Percentiles rank a stretch among this genome's conserved stretches.
These are phyloP conservation scores for Neospora caninum DNA, from an alignment of 169 alveolate genomes.

Conservation along the genomic window DNA sequence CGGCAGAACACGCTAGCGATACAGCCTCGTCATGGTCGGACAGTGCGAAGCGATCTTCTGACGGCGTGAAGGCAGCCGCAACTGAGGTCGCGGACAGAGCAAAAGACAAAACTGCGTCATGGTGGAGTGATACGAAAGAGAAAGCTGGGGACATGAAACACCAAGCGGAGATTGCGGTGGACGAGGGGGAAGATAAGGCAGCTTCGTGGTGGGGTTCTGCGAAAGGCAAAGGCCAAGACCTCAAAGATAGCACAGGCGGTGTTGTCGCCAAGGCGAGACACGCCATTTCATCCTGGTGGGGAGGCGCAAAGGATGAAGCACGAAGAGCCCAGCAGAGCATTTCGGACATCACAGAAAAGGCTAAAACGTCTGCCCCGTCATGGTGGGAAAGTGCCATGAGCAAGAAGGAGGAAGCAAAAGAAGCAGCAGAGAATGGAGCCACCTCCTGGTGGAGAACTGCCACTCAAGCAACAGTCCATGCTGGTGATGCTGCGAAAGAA, in stretches of 20 bases:
- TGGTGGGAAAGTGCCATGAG: constrained; percentile 8
- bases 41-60: background rate
- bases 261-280: background rate
- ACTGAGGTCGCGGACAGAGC: background rate
- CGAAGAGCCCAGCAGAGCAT: background rate
- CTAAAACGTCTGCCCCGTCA: background rate
- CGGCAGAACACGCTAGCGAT: background rate
- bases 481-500: background rate
- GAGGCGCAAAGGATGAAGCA: background rate
- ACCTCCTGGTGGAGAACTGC: constrained; percentile 5
- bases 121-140: background rate
- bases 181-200: background rate
- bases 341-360: background rate
- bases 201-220: constrained; percentile 3
- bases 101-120: background rate
- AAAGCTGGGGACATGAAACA: background rate
- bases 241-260: background rate
- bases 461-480: background rate
- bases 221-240: background rate
- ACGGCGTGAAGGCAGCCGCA: background rate
- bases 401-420: background rate
- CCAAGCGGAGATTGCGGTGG: background rate
- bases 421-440: background rate
- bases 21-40: constrained; percentile 6
- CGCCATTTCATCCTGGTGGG: constrained; percentile 14